A percentile compares a stretch with the other conserved stretches of the same genome.
Evolutionary conservation across 116 monocot genomes (phyloP).

Genomic region (Dioscorea cayenensis): DNA sequence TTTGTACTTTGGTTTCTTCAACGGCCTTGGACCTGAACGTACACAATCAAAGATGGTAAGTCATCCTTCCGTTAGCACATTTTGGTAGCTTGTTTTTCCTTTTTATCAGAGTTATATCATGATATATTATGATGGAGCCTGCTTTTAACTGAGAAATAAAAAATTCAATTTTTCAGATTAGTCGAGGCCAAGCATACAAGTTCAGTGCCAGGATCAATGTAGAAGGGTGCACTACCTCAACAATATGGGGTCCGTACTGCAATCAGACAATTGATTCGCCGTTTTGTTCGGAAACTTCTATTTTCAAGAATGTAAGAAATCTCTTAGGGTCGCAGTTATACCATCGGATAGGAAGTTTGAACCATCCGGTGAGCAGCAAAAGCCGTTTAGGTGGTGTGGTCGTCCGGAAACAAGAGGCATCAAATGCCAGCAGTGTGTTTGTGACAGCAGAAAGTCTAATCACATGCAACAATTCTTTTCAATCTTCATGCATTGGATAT

Average conservation of each 20-base stretch:
- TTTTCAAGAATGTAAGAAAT: slow-evolving; percentile 27
- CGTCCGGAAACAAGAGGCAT: slow-evolving; percentile 8
- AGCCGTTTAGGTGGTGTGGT: background rate
- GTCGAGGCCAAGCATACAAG: slow-evolving; percentile 49
- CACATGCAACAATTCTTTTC: slow-evolving; percentile 49
- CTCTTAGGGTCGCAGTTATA: slow-evolving; percentile 30
- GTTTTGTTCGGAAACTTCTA: slow-evolving; percentile 45
- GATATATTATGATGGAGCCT: background rate
- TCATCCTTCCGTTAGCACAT: background rate
- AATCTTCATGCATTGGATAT: slow-evolving; percentile 42
- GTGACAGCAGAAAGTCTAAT: slow-evolving; percentile 21
- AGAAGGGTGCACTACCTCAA: slow-evolving; percentile 47
- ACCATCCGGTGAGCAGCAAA: background rate
- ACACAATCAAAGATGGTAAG: slow-evolving; percentile 90
- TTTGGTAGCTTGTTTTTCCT: background rate
- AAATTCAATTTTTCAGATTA: slow-evolving; percentile 51
- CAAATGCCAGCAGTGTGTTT: slow-evolving; percentile 15
- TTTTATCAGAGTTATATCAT: background rate
- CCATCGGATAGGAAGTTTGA: background rate
- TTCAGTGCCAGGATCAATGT: slow-evolving; percentile 48
- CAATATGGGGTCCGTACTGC: slow-evolving; percentile 66
- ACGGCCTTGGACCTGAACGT: slow-evolving; percentile 79
- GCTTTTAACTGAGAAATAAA: background rate
- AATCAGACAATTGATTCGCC: slow-evolving; percentile 57
- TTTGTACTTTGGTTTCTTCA: slow-evolving; percentile 90